Percentiles rank a stretch among this genome's conserved stretches.
Evolutionary conservation across 1,284 basidiomycete species (phyloP).

Genomic region (Malassezia cuniculi): DNA sequence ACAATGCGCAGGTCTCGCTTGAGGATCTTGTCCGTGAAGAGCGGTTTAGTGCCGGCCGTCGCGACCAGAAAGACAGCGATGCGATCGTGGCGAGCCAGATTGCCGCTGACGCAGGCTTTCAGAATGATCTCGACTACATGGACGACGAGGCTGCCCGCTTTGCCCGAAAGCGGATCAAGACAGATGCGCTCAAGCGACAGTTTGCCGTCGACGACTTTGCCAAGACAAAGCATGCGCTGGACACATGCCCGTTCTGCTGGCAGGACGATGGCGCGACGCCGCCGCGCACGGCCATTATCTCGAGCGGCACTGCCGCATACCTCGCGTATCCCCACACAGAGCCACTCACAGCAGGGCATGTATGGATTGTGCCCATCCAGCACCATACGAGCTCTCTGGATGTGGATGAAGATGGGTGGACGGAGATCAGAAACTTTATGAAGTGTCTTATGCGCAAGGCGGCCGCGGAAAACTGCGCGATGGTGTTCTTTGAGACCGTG

Average conservation of each 20-base stretch:
- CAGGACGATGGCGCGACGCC: constrained; percentile 49
- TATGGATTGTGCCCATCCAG: constrained; percentile 76
- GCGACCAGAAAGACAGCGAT: constrained; percentile 81
- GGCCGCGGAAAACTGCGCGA: constrained; percentile 65
- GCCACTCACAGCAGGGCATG: constrained; percentile 75
- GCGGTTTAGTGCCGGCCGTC: constrained; percentile 69
- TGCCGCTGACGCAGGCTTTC: constrained; percentile 70
- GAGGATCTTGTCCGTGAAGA: constrained; percentile 89
- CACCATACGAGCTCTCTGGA: constrained; percentile 83
- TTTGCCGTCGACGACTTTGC: constrained; percentile 97
- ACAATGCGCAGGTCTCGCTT: constrained; percentile 62
- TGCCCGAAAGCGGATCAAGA: constrained; percentile 81
- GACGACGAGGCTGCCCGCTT: constrained; percentile 91
- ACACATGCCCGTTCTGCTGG: constrained; percentile 56
- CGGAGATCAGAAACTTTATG: constrained; percentile 69
- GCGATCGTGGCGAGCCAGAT: constrained; percentile 77
- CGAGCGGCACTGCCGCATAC: constrained; percentile 78
- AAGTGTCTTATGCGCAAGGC: constrained; percentile 94
- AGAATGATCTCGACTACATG: constrained; percentile 61
- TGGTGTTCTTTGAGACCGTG: constrained; percentile 88
- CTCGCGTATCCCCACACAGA: constrained; percentile 74
- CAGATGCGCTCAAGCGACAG: constrained; percentile 85
- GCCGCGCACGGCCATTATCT: constrained; percentile 71
- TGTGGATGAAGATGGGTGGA: constrained; percentile 94
- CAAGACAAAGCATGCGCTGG: constrained; percentile 75